Base-by-base conservation (phyloP, 306 rosid species). In the Trifolium subterraneum region DNA sequence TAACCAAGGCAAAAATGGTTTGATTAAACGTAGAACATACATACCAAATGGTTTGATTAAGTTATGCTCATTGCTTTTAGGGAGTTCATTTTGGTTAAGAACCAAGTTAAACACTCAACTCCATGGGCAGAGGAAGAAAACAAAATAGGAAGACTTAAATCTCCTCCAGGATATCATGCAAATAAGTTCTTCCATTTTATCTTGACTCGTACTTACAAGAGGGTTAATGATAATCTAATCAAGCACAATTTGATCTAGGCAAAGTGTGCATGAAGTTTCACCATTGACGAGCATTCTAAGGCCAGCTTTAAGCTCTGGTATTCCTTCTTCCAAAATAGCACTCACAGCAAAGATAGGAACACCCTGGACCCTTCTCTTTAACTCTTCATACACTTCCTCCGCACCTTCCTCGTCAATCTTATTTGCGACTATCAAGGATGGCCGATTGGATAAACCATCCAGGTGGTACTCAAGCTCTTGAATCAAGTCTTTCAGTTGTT, bases 361-460 rank as follows among this genome's bases (percentile, higher is more conserved):
- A 55, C 86, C 88, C 13, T 84, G 78, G 47, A 90, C 89, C 85
- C 96, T 80, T 22, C 81, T 86, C 88, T 86, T 83, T 68, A 94
- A 81, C 79, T 90, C 96, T 65, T 82, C 80, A 35, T 77, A 92
- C 55, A 90, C 93, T 71, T 65, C 74, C 25, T 80, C 88, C 11
- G 96, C 85, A 64, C 99, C 99, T 19, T 90, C 88, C 86, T 92
- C 97, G 8, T 94, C 99, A 65, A 87, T 90, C 82, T 94, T 94
- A 79, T 94, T 94, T 70, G 96, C 97, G 64, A 94, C 88, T 47
- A 94, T 84, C 77, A 94, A 79, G 25, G 92, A 90, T n/a, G 95
- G 95, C 0, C 92, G 81, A 62, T 79, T 82, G 31, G 97, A 92
- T 78, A 94, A 86, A 61, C 97, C 93, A 64, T 82, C 88, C 42